Base-by-base conservation (phyloP, 2,329 filamentous ascomycete species). In the Cladosporium sp. region DNA sequence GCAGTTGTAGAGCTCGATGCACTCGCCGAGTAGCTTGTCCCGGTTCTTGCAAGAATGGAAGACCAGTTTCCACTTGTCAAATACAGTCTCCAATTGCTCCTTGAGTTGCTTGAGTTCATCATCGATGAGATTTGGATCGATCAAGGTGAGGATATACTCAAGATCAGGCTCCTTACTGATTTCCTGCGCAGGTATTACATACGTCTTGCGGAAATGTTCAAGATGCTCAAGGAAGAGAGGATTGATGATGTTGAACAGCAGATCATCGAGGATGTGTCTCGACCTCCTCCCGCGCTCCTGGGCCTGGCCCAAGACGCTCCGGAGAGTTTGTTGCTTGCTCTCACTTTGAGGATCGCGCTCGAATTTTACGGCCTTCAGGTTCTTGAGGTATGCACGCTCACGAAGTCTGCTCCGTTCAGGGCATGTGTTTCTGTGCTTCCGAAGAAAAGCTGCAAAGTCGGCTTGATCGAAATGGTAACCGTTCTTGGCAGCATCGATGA, bases 261-360 rank as follows among this genome's bases (percentile, higher is more conserved):
- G 69, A 35, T 76, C 74, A 61, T 89, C 85, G 4, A 86, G 73
- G 3, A 87, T 79, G 52, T 86, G 80, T 1, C 61, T 44, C 1
- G 31, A 31, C 4, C 4, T 14, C 33, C 13, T 31, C 11, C 1
- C 67, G 22, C 22, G 22, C 65, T 31, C 57, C 34, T 9, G 33
- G 53, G 32, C 43, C 16, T 14, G 13, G 7, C 19, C 31, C 37
- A 7, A 10, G 8, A 18, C 16, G 4, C 13, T 16, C 7, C 18
- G 31, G 9, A 42, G 38, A 10, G 19, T 34, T 9, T 49, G 41
- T 16, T 58, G 45, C 37, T 28, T 11, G 0, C 18, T 41, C 4
- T 31, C 33, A 4, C 52, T 18, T 45, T 46, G 14, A 32, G 43
- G 18, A 0, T 55, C 48, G 1, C 65, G 0, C 65, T 59, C 14